These are phyloP conservation scores for Mycena venus DNA, from an alignment of 768 basidiomycete species.

Conservation along the genomic window DNA sequence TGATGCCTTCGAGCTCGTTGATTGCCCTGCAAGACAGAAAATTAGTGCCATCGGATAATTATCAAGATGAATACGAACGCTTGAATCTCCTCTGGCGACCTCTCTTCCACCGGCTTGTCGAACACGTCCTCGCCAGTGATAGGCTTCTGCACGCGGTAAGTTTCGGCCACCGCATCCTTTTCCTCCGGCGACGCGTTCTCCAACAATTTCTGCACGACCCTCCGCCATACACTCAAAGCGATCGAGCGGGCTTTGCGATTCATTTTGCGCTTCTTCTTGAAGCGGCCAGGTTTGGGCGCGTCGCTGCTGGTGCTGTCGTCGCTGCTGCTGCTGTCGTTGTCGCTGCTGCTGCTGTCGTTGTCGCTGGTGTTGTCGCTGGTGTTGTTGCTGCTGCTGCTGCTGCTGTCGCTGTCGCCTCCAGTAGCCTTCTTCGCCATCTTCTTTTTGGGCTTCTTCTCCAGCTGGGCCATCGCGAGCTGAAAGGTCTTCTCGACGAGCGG, in stretches of 20 bases:
- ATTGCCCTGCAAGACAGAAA: background rate
- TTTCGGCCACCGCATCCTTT: background rate
- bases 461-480: background rate
- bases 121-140: background rate
- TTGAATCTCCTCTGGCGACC: constrained; percentile 2
- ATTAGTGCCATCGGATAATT: background rate
- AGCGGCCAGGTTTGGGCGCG: background rate
- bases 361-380: background rate
- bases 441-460: background rate
- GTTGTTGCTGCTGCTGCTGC: background rate
- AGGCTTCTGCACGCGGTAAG: background rate
- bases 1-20: background rate
- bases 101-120: background rate
- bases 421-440: too few species aligned
- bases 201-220: background rate
- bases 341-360: background rate
- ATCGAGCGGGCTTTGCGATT: background rate
- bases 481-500: background rate
- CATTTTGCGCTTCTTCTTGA: background rate
- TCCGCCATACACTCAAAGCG: background rate
- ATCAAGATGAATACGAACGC: background rate
- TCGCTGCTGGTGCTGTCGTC: background rate
- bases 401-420: background rate
- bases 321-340: background rate
- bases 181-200: background rate